These are phyloP conservation scores for Colletotrichum somersetense DNA, from an alignment of 2,329 filamentous ascomycete genomes.

Conservation along the genomic window DNA sequence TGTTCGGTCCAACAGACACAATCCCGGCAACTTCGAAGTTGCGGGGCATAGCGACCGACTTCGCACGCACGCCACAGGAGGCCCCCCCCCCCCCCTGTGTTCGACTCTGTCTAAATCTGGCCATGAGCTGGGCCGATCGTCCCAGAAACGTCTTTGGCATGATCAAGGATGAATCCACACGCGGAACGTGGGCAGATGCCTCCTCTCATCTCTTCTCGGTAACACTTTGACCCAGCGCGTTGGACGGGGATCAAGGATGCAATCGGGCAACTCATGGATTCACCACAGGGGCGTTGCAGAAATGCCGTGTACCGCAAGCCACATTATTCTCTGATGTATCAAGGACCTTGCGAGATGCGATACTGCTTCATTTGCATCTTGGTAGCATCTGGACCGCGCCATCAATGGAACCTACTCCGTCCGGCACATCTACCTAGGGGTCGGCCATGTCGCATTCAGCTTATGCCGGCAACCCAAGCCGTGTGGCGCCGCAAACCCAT, in stretches of 20 bases:
- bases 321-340: not conserved
- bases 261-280: not conserved
- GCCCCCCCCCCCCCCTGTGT: not conserved
- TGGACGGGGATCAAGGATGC: not conserved
- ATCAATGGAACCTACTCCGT: conserved; percentile 14
- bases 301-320: conserved; percentile 16
- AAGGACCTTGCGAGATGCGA: not conserved
- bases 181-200: not conserved
- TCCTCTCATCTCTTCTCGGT: not conserved
- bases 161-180: conserved; percentile 8
- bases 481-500: conserved; percentile 3
- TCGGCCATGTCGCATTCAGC: conserved; percentile 12
- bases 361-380: not conserved
- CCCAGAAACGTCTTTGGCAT: conserved; percentile 7
- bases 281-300: conserved; percentile 1
- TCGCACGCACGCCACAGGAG: not conserved
- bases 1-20: conserved; percentile 7
- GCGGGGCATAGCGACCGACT: not conserved
- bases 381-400: conserved; percentile 12
- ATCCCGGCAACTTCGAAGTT: conserved; percentile 11
- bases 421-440: not conserved
- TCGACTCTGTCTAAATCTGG: not conserved
- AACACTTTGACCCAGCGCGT: not conserved
- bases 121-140: conserved; percentile 9
- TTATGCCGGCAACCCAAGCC: not conserved